Conservation (phyloP, 2,329 filamentous ascomycete genomes). For the Ascocoryne sarcoides region DNA sequence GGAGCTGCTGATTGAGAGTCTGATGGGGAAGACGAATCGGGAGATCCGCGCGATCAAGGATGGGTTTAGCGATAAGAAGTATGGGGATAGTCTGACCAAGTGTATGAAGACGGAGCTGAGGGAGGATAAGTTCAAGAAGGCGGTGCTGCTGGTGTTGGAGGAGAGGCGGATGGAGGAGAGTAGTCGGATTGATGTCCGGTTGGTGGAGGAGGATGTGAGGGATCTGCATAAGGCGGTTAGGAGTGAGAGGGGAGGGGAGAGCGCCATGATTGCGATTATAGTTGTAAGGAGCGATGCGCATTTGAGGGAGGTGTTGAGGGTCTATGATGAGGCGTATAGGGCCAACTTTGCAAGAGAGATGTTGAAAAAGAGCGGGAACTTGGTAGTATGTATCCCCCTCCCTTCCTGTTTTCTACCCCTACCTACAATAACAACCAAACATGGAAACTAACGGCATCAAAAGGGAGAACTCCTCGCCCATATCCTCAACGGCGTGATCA, state of each 20-base stretch:
- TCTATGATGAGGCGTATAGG: constrained; percentile 65
- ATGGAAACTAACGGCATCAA: background rate
- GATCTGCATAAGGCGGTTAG: constrained; percentile 60
- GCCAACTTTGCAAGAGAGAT: constrained; percentile 84
- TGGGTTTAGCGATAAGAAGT: constrained; percentile 85
- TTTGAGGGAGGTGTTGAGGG: constrained; percentile 66
- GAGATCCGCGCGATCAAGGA: constrained; percentile 84
- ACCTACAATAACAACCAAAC: background rate
- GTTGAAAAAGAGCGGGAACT: constrained; percentile 78
- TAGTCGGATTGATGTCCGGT: constrained; percentile 29
- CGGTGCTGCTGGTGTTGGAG: constrained; percentile 75
- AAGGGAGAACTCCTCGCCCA: constrained; percentile 92
- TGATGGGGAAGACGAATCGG: constrained; percentile 84
- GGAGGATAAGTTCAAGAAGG: constrained; percentile 91
- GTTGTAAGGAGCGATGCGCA: constrained; percentile 74
- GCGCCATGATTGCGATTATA: constrained; percentile 77
- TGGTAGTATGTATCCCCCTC: constrained; percentile 61
- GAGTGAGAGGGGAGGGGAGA: constrained; percentile 75
- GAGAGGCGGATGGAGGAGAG: constrained; percentile 73
- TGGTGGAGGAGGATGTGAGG: constrained; percentile 64
- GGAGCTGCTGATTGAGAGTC: constrained; percentile 83
- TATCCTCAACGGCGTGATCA: constrained; percentile 93
- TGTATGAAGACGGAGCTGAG: constrained; percentile 92
- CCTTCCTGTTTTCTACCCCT: constrained; percentile 1
- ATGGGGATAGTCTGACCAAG: constrained; percentile 66